These are phyloP conservation scores for Camelina sativa DNA, from an alignment of 345 rosid species.

Conservation along the genomic window DNA sequence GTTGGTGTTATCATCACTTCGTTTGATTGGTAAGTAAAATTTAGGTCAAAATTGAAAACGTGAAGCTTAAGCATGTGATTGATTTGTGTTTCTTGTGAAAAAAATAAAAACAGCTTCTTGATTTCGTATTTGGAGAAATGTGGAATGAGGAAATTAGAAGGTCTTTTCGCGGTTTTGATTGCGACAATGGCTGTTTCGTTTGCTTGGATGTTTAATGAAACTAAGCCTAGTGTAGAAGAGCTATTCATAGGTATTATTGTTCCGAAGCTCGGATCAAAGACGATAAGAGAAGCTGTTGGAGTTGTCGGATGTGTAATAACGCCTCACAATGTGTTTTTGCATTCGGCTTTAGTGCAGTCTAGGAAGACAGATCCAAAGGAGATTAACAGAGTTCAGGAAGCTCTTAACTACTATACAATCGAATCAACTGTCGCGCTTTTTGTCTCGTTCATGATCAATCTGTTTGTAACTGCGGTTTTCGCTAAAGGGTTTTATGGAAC, in stretches of 20 bases:
- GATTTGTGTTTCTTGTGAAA: constrained; percentile 17
- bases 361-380: constrained; percentile 72
- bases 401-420: constrained; percentile 75
- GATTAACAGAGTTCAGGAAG: constrained; percentile 76
- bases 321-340: constrained; percentile 94
- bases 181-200: constrained; percentile 78
- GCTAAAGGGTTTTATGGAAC: constrained; percentile 94
- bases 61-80: background rate
- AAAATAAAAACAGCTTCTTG: constrained; percentile 56
- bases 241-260: constrained; percentile 70
- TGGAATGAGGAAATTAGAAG: constrained; percentile 83
- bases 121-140: constrained; percentile 76
- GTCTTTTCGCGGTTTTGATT: constrained; percentile 73
- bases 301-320: constrained; percentile 94
- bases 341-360: constrained; percentile 92
- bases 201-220: constrained; percentile 86
- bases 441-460: constrained; percentile 74
- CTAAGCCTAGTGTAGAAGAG: constrained; percentile 77
- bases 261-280: constrained; percentile 83
- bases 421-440: constrained; percentile 83
- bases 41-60: background rate
- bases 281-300: constrained; percentile 92
- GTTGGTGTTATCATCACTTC: constrained; percentile 85
- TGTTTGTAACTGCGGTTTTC: constrained; percentile 85
- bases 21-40: constrained; percentile 67